Percentiles rank a stretch among this genome's conserved stretches.
These are phyloP conservation scores for Phytopythium cucurbitacearum DNA, from an alignment of 352 stramenopile genomes.

Conservation along the genomic window DNA sequence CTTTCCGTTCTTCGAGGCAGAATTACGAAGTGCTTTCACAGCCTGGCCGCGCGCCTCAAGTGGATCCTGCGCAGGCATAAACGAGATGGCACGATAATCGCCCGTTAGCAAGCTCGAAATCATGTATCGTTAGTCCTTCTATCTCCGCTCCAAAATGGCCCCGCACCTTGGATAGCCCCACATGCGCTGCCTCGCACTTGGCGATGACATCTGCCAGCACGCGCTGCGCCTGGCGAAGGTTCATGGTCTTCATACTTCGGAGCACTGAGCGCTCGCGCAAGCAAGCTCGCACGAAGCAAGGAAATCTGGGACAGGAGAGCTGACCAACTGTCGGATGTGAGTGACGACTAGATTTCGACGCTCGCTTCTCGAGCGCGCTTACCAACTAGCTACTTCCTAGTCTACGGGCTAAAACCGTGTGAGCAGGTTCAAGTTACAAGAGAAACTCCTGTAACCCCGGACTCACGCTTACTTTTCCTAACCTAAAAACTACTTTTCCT, in stretches of 20 bases:
- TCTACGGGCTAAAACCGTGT: too few relatives aligned
- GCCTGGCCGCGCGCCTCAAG: constrained; percentile 30
- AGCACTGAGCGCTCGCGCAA: neutral
- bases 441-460: too few relatives aligned
- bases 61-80: constrained; percentile 22
- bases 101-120: neutral
- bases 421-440: too few relatives aligned
- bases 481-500: too few relatives aligned
- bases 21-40: constrained; percentile 36
- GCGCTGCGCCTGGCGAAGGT: constrained; percentile 57
- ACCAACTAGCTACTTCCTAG: too few relatives aligned
- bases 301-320: neutral
- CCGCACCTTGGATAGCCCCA: constrained; percentile 45
- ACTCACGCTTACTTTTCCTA: too few relatives aligned
- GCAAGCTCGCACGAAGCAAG: neutral
- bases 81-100: neutral
- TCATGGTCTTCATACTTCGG: constrained; percentile 27
- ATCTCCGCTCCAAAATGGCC: neutral
- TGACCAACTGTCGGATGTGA: too few relatives aligned
- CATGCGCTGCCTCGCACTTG: constrained; percentile 56
- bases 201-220: constrained; percentile 49
- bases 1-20: constrained; percentile 28
- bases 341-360: too few relatives aligned
- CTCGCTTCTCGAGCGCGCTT: too few relatives aligned
- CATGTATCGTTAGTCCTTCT: neutral